Evolutionary conservation across 305 asterid species (phyloP).

Genomic region (Fraxinus latifolia): DNA sequence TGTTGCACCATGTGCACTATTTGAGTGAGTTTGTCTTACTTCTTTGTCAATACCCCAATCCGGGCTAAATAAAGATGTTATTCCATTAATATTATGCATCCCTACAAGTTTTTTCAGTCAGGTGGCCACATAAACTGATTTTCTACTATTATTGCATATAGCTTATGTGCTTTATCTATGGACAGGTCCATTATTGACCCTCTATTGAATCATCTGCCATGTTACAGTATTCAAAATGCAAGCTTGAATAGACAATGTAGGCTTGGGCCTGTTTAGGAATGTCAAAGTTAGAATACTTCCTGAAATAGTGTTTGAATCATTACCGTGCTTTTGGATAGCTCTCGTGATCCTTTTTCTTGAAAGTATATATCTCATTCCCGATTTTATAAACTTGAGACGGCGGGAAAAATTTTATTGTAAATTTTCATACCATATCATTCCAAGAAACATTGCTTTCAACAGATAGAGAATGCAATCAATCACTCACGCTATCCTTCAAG

Average conservation of each 20-base stretch:
- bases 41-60: too few species aligned
- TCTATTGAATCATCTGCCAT: background rate
- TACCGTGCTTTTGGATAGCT: background rate
- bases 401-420: background rate
- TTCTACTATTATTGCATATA: too few species aligned
- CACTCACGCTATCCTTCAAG: too few species aligned
- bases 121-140: background rate
- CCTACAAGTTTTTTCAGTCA: too few species aligned
- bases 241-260: background rate
- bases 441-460: background rate
- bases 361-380: background rate
- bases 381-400: background rate
- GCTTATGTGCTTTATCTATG: background rate
- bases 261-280: background rate
- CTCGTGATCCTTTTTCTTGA: background rate
- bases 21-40: too few species aligned
- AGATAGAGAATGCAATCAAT: background rate
- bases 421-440: background rate
- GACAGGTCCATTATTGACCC: background rate
- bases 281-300: background rate
- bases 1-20: too few species aligned
- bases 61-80: background rate
- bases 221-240: background rate
- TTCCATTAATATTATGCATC: background rate
- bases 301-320: background rate